Evolutionary conservation across 305 asterid genomes (phyloP).

Genomic region (Ilex paraguariensis): DNA sequence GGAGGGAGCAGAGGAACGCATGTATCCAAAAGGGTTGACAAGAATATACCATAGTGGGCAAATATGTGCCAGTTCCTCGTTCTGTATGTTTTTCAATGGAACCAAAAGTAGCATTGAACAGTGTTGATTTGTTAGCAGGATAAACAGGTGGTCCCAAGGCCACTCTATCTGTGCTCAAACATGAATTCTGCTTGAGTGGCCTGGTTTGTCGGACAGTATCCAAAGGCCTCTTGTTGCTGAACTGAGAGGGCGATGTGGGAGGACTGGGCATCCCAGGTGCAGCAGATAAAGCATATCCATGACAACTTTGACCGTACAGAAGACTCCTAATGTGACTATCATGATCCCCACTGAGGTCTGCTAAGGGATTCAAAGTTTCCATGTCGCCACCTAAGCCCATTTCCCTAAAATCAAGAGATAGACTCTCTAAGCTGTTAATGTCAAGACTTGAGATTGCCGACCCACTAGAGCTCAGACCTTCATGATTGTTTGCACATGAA

Average conservation of each 20-base stretch:
- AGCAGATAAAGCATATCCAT: constrained; percentile 27
- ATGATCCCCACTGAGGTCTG: constrained; percentile 80
- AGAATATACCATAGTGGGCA: constrained; percentile 48
- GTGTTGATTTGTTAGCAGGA: constrained; percentile 18
- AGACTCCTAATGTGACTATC: constrained; percentile 72
- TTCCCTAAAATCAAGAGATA: constrained; percentile 41
- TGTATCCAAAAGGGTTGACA: background rate
- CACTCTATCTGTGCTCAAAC: constrained; percentile 20
- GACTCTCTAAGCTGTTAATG: constrained; percentile 22
- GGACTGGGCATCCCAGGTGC: constrained; percentile 9
- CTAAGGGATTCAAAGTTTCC: constrained; percentile 60
- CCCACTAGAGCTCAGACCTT: constrained; percentile 8
- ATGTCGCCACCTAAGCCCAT: constrained; percentile 38
- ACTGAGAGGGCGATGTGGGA: constrained; percentile 26
- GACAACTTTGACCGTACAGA: constrained; percentile 61
- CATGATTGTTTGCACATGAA: constrained; percentile 25
- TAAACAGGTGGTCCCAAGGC: constrained; percentile 20
- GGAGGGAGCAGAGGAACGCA: background rate
- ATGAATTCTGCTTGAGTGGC: constrained; percentile 28
- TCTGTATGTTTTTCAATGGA: constrained; percentile 35
- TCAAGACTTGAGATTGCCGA: constrained; percentile 19
- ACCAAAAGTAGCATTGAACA: constrained; percentile 23
- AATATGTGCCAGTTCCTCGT: constrained; percentile 58
- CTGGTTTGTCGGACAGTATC: constrained; percentile 34
- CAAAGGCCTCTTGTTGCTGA: constrained; percentile 31